Evolutionary conservation across 805 yeast genomes (phyloP), one percentile per base, ranked within the genome.

Genomic region (Yarrowia keelungensis): DNA sequence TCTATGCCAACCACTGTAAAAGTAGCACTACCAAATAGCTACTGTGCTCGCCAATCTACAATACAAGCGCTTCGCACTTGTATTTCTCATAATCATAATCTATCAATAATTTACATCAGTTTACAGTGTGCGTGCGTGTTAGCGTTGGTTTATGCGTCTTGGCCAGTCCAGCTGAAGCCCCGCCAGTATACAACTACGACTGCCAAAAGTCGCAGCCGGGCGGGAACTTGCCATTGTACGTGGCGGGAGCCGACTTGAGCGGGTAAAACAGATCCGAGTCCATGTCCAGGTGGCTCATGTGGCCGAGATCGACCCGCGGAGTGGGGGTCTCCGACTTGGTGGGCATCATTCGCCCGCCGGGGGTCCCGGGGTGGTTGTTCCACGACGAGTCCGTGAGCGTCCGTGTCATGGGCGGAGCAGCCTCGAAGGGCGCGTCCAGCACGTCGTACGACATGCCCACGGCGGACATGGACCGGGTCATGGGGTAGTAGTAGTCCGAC

Each of bases 391-490:
- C 67, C 32, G 67, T 62, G 15, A 62, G 67, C 22, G 54, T 62
- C 12, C 67, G 54, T 2, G 56, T 49, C 67, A 62, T 62, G 46
- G 67, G 41, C 5, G 67, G 67, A 47, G 67, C 67, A 56, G 64
- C 65, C 39, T 62, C 67, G 15, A 62, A 62, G 16, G 67, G 47
- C 51, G 67, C 67, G 36, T 38, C 56, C 69, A 71, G 39, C 7
- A 39, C 66, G 26, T 61, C 56, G 32, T 68, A 47, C 19, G 72
- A 56, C 62, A 64, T 71, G 19, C 54, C 72, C 56, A 72, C 71
- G 9, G 73, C 73, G 19, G 74, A 72, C 72, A 73, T 71, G 36
- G 74, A 72, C 51, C 74, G 71, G 14, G 69, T 71, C 74, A 73
- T 73, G 32, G 54, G 69, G 47, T 71, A 72, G 26, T 61, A 69